phyloP scores from a whole-genome alignment of 768 basidiomycete genomes.

The Panaeolus papilionaceus region DNA sequence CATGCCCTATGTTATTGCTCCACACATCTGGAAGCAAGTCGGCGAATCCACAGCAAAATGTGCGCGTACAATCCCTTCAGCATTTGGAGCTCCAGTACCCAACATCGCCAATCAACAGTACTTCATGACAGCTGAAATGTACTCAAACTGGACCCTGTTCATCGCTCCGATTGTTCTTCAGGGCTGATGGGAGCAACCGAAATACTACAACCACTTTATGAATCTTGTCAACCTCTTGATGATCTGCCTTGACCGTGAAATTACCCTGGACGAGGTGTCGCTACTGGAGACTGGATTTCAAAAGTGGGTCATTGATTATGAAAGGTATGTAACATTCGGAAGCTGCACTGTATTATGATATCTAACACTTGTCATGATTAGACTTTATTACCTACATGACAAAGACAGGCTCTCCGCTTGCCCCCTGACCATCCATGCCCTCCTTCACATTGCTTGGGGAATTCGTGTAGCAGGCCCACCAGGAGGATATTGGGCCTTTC shows the following conservation, averaged over 20 bases:
- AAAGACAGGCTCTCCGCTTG: constrained; percentile 31
- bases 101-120: constrained; percentile 35
- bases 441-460: constrained; percentile 39
- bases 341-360: not conserved
- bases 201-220: constrained; percentile 51
- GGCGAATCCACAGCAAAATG: constrained; percentile 33
- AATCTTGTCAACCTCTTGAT: constrained; percentile 44
- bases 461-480: constrained; percentile 41
- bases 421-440: constrained; percentile 37
- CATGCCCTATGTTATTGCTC: constrained; percentile 27
- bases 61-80: constrained; percentile 46
- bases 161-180: constrained; percentile 40
- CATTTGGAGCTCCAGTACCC: constrained; percentile 40
- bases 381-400: constrained; percentile 37
- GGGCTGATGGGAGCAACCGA: constrained; percentile 33
- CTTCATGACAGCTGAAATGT: constrained; percentile 42
- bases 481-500: constrained; percentile 46
- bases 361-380: constrained; percentile 18
- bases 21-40: too few relatives aligned
- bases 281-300: too few relatives aligned
- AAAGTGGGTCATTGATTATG: constrained; percentile 32
- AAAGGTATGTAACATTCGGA: constrained; percentile 35
- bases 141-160: constrained; percentile 37
- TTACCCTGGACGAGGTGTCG: constrained; percentile 14
- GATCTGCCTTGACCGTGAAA: constrained; percentile 42